Conservation (phyloP, 2,329 filamentous ascomycete genomes). For the Dichotomopilus funicola region DNA sequence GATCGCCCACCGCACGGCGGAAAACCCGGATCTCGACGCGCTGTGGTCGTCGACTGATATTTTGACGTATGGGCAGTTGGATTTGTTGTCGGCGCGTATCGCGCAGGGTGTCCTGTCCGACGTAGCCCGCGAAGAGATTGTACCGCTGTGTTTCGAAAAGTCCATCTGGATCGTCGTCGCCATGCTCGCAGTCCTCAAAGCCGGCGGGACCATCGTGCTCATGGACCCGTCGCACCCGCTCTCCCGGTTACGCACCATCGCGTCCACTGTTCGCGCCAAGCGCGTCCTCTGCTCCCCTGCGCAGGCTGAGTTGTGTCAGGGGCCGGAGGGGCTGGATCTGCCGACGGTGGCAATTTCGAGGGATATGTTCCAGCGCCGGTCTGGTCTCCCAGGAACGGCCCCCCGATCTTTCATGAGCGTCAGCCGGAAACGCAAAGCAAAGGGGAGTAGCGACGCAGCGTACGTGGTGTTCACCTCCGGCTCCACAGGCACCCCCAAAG, state of each 20-base stretch:
- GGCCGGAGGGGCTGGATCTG: neutral
- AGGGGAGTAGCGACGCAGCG: slow-evolving; percentile 11
- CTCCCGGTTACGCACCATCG: slow-evolving; percentile 3
- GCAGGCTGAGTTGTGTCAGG: slow-evolving; percentile 5
- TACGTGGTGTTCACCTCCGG: slow-evolving; percentile 40
- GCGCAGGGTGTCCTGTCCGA: slow-evolving; percentile 15
- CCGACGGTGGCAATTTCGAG: slow-evolving; percentile 14
- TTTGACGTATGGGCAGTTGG: slow-evolving; percentile 25
- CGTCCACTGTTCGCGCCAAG: slow-evolving; percentile 4
- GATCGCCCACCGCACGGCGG: slow-evolving; percentile 7
- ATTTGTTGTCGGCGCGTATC: slow-evolving; percentile 21
- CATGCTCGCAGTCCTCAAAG: slow-evolving; percentile 14
- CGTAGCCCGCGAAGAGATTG: slow-evolving; percentile 6
- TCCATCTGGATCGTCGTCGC: slow-evolving; percentile 12
- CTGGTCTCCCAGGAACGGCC: neutral
- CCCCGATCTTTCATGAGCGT: slow-evolving; percentile 1
- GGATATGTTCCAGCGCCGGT: slow-evolving; percentile 1
- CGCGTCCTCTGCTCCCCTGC: slow-evolving; percentile 2
- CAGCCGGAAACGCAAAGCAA: slow-evolving; percentile 2
- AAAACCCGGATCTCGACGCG: slow-evolving; percentile 23
- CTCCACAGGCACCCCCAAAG: slow-evolving; percentile 42
- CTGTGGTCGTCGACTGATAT: slow-evolving; percentile 25
- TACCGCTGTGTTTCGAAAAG: slow-evolving; percentile 15
- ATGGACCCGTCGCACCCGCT: slow-evolving; percentile 10
- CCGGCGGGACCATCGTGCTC: slow-evolving; percentile 10